Evolutionary conservation across 352 stramenopile species (phyloP).

Genomic region (Phytophthora meadii): DNA sequence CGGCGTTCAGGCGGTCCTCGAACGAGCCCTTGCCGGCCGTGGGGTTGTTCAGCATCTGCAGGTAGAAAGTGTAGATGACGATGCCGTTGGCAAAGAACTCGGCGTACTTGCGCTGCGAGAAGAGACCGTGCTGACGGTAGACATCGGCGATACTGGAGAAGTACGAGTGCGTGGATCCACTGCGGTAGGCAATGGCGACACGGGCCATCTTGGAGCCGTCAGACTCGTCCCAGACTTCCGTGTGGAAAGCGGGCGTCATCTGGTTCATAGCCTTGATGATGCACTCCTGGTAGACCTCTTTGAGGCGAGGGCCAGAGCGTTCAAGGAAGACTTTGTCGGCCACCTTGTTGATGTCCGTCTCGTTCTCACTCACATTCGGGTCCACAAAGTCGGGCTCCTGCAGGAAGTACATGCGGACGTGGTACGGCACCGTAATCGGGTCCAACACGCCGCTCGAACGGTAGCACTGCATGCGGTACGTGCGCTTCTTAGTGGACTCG

Average conservation of each 20-base stretch:
- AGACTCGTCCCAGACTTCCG: constrained; percentile 74
- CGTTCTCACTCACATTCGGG: constrained; percentile 55
- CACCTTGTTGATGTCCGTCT: constrained; percentile 83
- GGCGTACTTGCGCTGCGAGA: constrained; percentile 84
- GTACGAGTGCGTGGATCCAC: constrained; percentile 83
- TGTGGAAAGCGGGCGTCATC: constrained; percentile 86
- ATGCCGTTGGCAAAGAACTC: constrained; percentile 89
- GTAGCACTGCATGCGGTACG: constrained; percentile 89
- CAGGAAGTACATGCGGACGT: constrained; percentile 89
- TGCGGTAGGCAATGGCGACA: constrained; percentile 80
- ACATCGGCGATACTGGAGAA: constrained; percentile 89
- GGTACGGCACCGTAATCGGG: constrained; percentile 68
- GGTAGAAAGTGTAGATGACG: constrained; percentile 87
- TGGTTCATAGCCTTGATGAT: constrained; percentile 74
- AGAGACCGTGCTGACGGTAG: constrained; percentile 85
- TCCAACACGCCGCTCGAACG: constrained; percentile 83
- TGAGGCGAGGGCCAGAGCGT: constrained; percentile 67
- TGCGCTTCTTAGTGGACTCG: constrained; percentile 62
- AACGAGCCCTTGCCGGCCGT: constrained; percentile 61
- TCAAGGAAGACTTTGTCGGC: constrained; percentile 80
- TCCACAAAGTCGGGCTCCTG: constrained; percentile 76
- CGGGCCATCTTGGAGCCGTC: constrained; percentile 84
- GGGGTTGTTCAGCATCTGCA: constrained; percentile 74
- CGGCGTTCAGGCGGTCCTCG: constrained; percentile 68
- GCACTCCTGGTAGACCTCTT: constrained; percentile 82